These are phyloP conservation scores for Myxozyma geophila DNA, from an alignment of 805 yeast genomes.

Conservation along the genomic window DNA sequence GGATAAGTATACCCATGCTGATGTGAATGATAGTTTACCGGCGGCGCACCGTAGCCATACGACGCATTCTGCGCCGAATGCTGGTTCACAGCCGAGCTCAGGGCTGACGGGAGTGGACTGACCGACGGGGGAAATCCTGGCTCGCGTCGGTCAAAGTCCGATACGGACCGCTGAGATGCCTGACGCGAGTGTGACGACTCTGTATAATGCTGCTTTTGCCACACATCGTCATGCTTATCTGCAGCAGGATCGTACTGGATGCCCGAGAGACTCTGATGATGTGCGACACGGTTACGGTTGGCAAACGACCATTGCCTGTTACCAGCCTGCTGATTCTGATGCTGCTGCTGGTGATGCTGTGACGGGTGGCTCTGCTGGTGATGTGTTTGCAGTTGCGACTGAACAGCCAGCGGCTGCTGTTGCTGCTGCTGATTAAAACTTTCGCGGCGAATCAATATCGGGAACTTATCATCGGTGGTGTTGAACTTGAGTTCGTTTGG, in stretches of 20 bases:
- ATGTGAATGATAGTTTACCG: conserved; percentile 2
- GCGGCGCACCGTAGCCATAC: conserved; percentile 17
- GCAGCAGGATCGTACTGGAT: conserved; percentile 20
- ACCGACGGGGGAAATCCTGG: conserved; percentile 17
- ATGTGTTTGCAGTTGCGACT: conserved; percentile 15
- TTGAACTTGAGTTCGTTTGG: conserved; percentile 38
- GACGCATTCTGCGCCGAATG: conserved; percentile 3
- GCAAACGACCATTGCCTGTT: conserved; percentile 25
- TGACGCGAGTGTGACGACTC: conserved; percentile 30
- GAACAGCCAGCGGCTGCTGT: conserved; percentile 11
- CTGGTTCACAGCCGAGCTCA: background rate
- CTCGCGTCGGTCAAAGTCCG: conserved; percentile 30
- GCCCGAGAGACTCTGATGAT: conserved; percentile 31
- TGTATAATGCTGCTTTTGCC: conserved; percentile 4
- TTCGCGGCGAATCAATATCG: conserved; percentile 44
- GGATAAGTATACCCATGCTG: conserved; percentile 9
- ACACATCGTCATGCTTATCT: conserved; percentile 27
- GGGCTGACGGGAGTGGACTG: conserved; percentile 17
- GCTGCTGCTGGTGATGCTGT: conserved; percentile 12
- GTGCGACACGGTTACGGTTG: conserved; percentile 21
- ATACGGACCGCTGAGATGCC: conserved; percentile 32
- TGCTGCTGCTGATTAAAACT: conserved; percentile 27
- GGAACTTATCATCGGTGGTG: conserved; percentile 45
- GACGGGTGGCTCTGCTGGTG: conserved; percentile 2
- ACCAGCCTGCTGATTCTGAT: conserved; percentile 1